phyloP scores from a whole-genome alignment of 2,329 filamentous ascomycete species.

The Neonectria sp. region DNA sequence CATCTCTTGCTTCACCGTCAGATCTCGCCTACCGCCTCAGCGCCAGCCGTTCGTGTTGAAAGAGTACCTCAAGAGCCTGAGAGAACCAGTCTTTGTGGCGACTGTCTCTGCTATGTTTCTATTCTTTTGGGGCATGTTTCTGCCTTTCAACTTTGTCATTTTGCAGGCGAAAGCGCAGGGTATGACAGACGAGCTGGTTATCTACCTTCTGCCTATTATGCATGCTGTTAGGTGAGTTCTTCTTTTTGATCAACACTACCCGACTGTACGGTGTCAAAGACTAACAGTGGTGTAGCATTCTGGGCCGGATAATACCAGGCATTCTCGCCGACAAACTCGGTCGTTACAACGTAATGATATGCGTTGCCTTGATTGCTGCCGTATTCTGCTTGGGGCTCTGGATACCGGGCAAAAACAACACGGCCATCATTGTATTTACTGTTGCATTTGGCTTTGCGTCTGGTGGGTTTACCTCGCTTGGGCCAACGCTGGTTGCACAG shows the following conservation, averaged over 20 bases:
- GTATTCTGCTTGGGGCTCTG: not conserved
- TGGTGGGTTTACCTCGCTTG: not conserved
- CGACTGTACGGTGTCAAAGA: not conserved
- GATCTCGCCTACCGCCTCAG: slow-evolving; percentile 31
- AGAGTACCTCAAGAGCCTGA: slow-evolving; percentile 43
- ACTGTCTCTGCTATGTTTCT: slow-evolving; percentile 50
- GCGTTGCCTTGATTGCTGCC: not conserved
- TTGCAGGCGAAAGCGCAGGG: slow-evolving; percentile 41
- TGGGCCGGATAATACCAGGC: not conserved
- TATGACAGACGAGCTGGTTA: slow-evolving; percentile 46
- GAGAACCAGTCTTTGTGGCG: slow-evolving; percentile 51
- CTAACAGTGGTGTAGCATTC: not conserved
- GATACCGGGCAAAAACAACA: not conserved
- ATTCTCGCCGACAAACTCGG: not conserved
- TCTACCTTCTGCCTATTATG: slow-evolving; percentile 57
- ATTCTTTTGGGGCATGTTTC: slow-evolving; percentile 55
- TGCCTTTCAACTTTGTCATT: slow-evolving; percentile 55
- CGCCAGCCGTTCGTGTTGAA: slow-evolving; percentile 43
- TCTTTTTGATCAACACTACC: not conserved
- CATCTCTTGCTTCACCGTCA: slow-evolving; percentile 51
- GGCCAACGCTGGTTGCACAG: not conserved
- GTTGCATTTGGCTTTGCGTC: not conserved
- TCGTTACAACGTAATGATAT: not conserved
- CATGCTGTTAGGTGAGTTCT: slow-evolving; percentile 48
- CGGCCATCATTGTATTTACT: not conserved